Conservation (phyloP, 148 eudicot species). For the Amaranthus palmeri region DNA sequence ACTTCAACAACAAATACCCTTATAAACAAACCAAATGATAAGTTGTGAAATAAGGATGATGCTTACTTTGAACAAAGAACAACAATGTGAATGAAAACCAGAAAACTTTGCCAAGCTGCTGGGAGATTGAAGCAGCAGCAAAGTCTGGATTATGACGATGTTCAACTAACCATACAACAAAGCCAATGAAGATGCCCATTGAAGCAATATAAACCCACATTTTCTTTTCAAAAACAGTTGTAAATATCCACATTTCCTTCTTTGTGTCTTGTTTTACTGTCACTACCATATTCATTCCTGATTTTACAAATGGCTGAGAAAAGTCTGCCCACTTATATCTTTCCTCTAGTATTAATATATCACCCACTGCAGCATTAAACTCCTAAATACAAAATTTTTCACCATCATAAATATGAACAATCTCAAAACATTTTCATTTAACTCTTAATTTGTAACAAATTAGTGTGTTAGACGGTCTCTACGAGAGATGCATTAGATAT, state of each 20-base stretch:
- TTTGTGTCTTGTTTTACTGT: conserved; percentile 10
- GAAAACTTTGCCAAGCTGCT: conserved; percentile 22
- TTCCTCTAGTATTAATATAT: conserved; percentile 10
- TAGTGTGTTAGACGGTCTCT: too few species aligned
- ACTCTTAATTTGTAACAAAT: too few species aligned
- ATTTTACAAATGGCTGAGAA: conserved; percentile 24
- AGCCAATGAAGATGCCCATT: conserved; percentile 29
- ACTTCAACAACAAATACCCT: too few species aligned
- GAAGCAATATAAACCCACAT: conserved; percentile 39
- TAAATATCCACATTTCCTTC: conserved; percentile 28
- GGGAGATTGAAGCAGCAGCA: conserved; percentile 13
- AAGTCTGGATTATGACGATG: conserved; percentile 21
- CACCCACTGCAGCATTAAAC: conserved; percentile 23
- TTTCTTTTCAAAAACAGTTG: conserved; percentile 25
- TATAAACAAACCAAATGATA: too few species aligned
- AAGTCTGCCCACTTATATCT: conserved; percentile 29
- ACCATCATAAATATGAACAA: not conserved
- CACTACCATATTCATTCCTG: conserved; percentile 26
- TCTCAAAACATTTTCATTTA: too few species aligned
- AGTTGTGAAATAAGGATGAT: too few species aligned
- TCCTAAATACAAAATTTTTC: not conserved
- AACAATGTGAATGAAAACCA: conserved; percentile 40
- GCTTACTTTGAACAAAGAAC: conserved; percentile 39
- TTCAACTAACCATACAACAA: conserved; percentile 40
- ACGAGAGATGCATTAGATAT: too few species aligned